phyloP scores from a whole-genome alignment of 129 eudicot genomes.

The Centaurea solstitialis region DNA sequence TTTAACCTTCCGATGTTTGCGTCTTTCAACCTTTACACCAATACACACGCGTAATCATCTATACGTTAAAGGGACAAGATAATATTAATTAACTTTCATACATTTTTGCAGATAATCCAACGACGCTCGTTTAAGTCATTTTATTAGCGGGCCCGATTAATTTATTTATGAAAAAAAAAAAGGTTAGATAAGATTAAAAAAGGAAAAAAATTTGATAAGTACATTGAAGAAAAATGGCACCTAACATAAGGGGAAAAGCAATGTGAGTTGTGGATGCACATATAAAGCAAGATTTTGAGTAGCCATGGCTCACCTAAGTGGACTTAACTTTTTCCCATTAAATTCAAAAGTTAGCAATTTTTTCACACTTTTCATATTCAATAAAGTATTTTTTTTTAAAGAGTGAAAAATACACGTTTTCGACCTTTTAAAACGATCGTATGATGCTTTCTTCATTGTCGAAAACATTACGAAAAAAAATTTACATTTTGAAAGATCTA shows the following conservation, averaged over 20 bases:
- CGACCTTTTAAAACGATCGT: not conserved
- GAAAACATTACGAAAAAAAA: not conserved
- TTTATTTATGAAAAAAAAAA: not conserved
- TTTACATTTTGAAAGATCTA: not conserved
- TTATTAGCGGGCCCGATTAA: not conserved
- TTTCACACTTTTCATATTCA: not conserved
- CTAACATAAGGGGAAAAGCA: slow-evolving; percentile 22
- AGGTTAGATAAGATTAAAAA: not conserved
- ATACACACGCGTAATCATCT: not conserved
- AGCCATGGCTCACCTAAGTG: slow-evolving; percentile 14
- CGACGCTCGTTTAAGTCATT: not conserved
- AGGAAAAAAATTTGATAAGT: slow-evolving; percentile 17
- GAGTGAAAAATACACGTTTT: not conserved
- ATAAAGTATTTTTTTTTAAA: not conserved
- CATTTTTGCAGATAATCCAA: not conserved
- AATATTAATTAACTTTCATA: not conserved
- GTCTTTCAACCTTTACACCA: not conserved
- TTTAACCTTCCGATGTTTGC: not conserved
- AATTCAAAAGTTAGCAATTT: not conserved
- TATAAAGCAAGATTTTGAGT: slow-evolving; percentile 19
- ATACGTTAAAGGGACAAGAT: not conserved
- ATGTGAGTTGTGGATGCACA: slow-evolving; percentile 34
- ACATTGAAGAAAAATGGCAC: slow-evolving; percentile 7
- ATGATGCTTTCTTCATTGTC: not conserved
- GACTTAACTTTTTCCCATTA: not conserved